Evolutionary conservation across 345 rosid genomes (phyloP).

Genomic region (Syzygium grande): DNA sequence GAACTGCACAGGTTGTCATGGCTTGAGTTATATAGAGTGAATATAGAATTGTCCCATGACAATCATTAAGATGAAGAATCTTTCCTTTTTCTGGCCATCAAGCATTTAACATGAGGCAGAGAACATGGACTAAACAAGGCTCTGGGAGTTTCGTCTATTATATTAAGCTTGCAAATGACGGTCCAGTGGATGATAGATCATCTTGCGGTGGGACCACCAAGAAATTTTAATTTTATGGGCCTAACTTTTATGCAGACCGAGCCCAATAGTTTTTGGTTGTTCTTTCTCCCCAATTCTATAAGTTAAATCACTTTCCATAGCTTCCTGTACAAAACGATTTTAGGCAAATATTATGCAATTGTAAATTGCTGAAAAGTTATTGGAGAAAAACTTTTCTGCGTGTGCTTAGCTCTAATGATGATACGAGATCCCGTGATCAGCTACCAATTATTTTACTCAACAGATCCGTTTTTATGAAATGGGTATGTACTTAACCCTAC

Average conservation of each 20-base stretch:
- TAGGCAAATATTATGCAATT: background rate
- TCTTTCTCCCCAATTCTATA: background rate
- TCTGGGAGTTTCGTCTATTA: background rate
- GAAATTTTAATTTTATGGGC: background rate
- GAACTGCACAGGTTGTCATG: background rate
- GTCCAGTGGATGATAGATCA: background rate
- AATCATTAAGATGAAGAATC: background rate
- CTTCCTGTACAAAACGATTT: background rate
- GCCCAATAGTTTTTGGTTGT: background rate
- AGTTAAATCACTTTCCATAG: background rate
- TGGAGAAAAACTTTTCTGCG: too few species aligned
- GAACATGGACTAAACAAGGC: background rate
- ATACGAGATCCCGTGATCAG: too few species aligned
- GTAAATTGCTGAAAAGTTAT: background rate
- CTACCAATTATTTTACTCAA: too few species aligned
- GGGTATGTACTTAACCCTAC: too few species aligned
- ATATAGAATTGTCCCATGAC: background rate
- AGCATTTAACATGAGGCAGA: background rate
- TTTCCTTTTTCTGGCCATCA: background rate
- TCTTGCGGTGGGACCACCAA: background rate
- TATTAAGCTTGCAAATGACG: background rate
- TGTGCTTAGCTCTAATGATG: too few species aligned
- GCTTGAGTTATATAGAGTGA: background rate
- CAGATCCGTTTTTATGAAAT: too few species aligned
- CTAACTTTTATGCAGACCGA: background rate